Base-by-base conservation (phyloP, 2,329 filamentous ascomycete species). In the Myriosclerotinia curreyana region DNA sequence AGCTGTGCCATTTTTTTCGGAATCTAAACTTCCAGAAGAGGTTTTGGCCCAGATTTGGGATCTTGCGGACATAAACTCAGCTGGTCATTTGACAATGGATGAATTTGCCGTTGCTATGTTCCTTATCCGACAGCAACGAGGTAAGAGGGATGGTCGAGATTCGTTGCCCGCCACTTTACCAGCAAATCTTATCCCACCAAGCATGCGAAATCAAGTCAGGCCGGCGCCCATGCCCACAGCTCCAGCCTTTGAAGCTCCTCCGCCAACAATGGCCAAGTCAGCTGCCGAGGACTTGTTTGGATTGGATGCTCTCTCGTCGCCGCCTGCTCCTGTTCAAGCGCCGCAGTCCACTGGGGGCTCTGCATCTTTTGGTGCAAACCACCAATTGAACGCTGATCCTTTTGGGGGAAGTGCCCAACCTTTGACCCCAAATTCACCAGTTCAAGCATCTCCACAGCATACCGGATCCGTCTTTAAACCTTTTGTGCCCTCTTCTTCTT, bases 31-130 rank as follows among this genome's bases (percentile, higher is more conserved):
- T 17, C 86, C 91, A 0, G 94, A 98, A 74, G 94, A 97, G 72
- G 86, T 86, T 12, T 81, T 99, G 61, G 95, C 95, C 38, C 91
- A 96, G 71, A 96, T 99, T 68, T 99, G 95, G 95, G 95, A 99
- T 75, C 84, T 99, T 38, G 89, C 95, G 17, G 95, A 99, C 77
- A 92, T 97, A 76, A 92, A 91, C 73, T 95, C 92, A 9, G 90
- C 93, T 70, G 95, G 95, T 14, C 88, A 89, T 64, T 80, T 99
- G 64, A 92, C 84, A 54, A 86, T 86, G 71, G 95, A 99, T 70
- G 93, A 96, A 71, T 99, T 99, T 74, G 92, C 95, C 0, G 92
- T 99, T 54, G 94, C 95, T 61, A 97, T 99, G 93, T 96, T 96
- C 74, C 82, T 99, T 59, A 97, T 99, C 71, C 86, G 93, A 66